Percentiles rank a stretch among this genome's conserved stretches.
These are phyloP conservation scores for Penstemon newberryi DNA, from an alignment of 257 asterid species.

Conservation along the genomic window DNA sequence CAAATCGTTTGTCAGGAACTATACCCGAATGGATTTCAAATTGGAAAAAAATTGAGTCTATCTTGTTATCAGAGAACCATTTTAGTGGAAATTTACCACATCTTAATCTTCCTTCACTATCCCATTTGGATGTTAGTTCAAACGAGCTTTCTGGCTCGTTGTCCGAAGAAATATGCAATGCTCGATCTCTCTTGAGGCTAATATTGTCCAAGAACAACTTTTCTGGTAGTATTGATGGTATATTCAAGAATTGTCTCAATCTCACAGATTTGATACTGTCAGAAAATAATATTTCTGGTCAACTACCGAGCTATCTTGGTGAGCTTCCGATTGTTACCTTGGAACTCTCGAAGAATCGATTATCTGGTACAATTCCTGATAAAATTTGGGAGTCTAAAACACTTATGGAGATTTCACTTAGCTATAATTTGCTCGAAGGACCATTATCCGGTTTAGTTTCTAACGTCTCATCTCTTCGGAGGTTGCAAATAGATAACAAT, in stretches of 20 bases:
- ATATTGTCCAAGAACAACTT: conserved; percentile 55
- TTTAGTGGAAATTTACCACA: conserved; percentile 62
- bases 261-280: conserved; percentile 61
- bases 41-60: conserved; percentile 52
- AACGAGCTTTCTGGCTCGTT: conserved; percentile 66
- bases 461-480: conserved; percentile 37
- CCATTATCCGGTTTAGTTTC: conserved; percentile 39
- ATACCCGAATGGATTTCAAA: conserved; percentile 74
- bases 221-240: conserved; percentile 49
- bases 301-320: conserved; percentile 67
- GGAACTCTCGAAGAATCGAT: conserved; percentile 57
- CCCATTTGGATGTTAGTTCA: conserved; percentile 49
- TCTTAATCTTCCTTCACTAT: conserved; percentile 50
- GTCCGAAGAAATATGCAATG: conserved; percentile 51
- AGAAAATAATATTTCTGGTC: conserved; percentile 56
- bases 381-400: conserved; percentile 67
- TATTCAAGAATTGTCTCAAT: conserved; percentile 48
- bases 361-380: conserved; percentile 63
- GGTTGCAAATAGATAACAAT: conserved; percentile 64
- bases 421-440: conserved; percentile 57
- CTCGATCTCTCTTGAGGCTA: conserved; percentile 44
- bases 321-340: conserved; percentile 51
- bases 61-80: conserved; percentile 54
- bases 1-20: conserved; percentile 61
- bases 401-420: conserved; percentile 52